Conservation (phyloP, 495 filamentous ascomycete genomes). For the Daldinia concentrica region DNA sequence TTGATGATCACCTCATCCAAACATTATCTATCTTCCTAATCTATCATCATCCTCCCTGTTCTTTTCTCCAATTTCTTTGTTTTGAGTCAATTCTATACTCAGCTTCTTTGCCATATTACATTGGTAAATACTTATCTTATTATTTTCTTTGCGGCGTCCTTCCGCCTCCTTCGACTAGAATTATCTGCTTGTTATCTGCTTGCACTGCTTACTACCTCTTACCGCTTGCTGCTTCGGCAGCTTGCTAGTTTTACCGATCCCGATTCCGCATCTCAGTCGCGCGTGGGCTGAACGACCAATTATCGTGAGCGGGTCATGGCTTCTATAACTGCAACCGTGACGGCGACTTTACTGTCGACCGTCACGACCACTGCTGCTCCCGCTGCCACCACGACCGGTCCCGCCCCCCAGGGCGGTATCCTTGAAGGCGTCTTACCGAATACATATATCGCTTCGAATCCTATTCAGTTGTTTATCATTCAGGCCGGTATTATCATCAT, state of each 20-base stretch:
- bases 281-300: conserved; percentile 1
- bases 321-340: conserved; percentile 27
- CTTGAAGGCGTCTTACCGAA: conserved; percentile 46
- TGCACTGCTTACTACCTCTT: too few relatives aligned
- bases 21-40: neutral
- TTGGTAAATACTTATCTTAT: neutral
- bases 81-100: neutral
- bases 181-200: neutral
- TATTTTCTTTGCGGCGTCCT: neutral
- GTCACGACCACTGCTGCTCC: conserved; percentile 17
- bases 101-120: neutral
- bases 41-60: neutral
- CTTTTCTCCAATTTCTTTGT: conserved; percentile 6
- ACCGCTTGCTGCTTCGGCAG: conserved; percentile 13
- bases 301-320: conserved; percentile 12
- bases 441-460: conserved; percentile 61
- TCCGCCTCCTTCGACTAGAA: neutral
- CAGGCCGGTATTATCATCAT: conserved; percentile 93
- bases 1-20: conserved; percentile 3
- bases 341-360: conserved; percentile 40
- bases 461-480: conserved; percentile 94
- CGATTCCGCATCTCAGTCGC: conserved; percentile 2
- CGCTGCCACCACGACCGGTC: conserved; percentile 22
- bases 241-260: conserved; percentile 6
- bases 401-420: conserved; percentile 42